Percentiles rank a stretch among this genome's conserved stretches.
Conservation (phyloP, 495 filamentous ascomycete genomes). For the Penicillium canariense region DNA sequence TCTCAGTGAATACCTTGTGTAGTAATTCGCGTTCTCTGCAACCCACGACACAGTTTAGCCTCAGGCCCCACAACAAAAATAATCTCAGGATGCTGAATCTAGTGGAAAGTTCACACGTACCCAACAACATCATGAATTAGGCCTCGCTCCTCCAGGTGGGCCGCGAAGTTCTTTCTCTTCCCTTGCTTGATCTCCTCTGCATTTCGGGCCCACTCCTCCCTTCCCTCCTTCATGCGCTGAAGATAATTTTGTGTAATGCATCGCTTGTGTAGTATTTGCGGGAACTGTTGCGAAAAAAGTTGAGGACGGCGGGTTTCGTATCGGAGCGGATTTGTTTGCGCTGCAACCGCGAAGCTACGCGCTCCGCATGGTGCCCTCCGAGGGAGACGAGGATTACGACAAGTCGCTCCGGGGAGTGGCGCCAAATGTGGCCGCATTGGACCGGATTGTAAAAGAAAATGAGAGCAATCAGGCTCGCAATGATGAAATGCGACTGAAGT, state of each 20-base stretch:
- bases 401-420: conserved; percentile 27
- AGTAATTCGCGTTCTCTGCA: conserved; percentile 61
- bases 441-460: conserved; percentile 8
- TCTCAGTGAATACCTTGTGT: conserved; percentile 63
- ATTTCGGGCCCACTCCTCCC: conserved; percentile 53
- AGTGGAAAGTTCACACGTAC: conserved; percentile 44
- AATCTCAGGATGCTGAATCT: not conserved
- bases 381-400: conserved; percentile 12
- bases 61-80: not conserved
- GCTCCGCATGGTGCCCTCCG: conserved; percentile 21
- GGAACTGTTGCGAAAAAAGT: conserved; percentile 1
- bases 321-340: conserved; percentile 22
- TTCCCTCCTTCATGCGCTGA: conserved; percentile 52
- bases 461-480: conserved; percentile 6
- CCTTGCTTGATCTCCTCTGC: conserved; percentile 60
- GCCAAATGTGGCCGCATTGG: conserved; percentile 31
- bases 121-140: conserved; percentile 78
- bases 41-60: conserved; percentile 15
- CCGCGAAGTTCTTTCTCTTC: conserved; percentile 59
- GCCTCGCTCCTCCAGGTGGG: conserved; percentile 75
- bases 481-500: conserved; percentile 6
- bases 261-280: conserved; percentile 34
- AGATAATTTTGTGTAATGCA: conserved; percentile 49
- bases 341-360: conserved; percentile 27
- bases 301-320: conserved; percentile 17